These are phyloP conservation scores for Coccomyxa sp. DNA, from an alignment of 139 green algal genomes.

Conservation along the genomic window DNA sequence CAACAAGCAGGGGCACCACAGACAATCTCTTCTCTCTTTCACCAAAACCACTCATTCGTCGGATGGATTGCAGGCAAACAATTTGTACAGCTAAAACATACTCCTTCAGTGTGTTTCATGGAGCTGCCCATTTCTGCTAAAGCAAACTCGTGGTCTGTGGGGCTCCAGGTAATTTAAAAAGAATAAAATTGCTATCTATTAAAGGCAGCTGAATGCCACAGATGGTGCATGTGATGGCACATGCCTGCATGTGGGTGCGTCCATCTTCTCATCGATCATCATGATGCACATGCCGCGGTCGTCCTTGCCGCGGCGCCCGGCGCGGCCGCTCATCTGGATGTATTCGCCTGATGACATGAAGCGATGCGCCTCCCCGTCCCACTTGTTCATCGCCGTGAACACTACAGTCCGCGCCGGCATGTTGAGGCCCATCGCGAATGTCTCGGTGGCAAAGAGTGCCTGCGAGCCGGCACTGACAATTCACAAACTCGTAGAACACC, in stretches of 20 bases:
- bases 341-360: slow-evolving; percentile 83
- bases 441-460: slow-evolving; percentile 87
- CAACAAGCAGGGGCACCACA: too few species aligned
- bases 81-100: too few species aligned
- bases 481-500: slow-evolving; percentile 43
- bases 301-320: slow-evolving; percentile 89
- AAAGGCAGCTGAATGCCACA: too few species aligned
- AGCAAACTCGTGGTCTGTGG: too few species aligned
- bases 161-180: too few species aligned
- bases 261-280: slow-evolving; percentile 71
- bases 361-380: slow-evolving; percentile 60
- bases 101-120: too few species aligned
- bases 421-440: slow-evolving; percentile 98
- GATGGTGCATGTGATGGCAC: too few species aligned
- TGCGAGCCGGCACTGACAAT: slow-evolving; percentile 9
- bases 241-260: slow-evolving; percentile 29
- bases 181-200: too few species aligned
- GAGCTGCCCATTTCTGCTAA: too few species aligned
- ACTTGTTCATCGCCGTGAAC: slow-evolving; percentile 90
- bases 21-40: too few species aligned
- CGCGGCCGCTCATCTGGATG: slow-evolving; percentile 96
- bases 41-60: too few species aligned
- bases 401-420: slow-evolving; percentile 95
- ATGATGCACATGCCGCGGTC: slow-evolving; percentile 84
- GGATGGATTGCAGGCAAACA: too few species aligned